phyloP scores from a whole-genome alignment of 169 alveolate species.

The Cryptosporidium muris region DNA sequence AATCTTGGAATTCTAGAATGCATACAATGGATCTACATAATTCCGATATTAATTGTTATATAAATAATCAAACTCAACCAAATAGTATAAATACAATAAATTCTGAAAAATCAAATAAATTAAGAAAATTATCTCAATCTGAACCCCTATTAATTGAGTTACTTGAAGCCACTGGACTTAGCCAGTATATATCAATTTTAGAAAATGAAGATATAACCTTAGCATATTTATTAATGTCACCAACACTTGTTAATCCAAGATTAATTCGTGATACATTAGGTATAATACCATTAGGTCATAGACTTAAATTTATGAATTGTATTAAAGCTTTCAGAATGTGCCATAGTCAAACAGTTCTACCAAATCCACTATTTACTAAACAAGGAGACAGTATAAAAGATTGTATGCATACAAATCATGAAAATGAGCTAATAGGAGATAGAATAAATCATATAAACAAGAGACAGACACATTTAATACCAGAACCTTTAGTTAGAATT shows the following conservation, averaged over 20 bases:
- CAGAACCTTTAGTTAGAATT: constrained; percentile 5
- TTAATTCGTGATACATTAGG: constrained; percentile 16
- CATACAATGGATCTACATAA: not conserved
- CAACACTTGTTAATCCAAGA: constrained; percentile 1
- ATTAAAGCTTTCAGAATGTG: constrained; percentile 23
- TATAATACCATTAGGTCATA: constrained; percentile 24
- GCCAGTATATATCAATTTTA: not conserved
- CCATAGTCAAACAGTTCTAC: not conserved
- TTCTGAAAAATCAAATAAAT: too few relatives aligned
- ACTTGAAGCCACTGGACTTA: too few relatives aligned
- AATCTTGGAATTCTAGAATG: not conserved
- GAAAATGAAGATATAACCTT: not conserved
- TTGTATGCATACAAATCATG: not conserved
- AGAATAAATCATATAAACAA: not conserved
- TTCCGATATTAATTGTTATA: too few relatives aligned
- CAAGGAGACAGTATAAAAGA: not conserved
- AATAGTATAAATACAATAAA: too few relatives aligned
- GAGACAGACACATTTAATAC: not conserved
- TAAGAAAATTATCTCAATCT: too few relatives aligned
- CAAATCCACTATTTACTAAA: not conserved
- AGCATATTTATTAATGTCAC: constrained; percentile 19
- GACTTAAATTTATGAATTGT: constrained; percentile 42
- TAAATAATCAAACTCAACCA: too few relatives aligned
- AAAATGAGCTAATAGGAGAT: not conserved
- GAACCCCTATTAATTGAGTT: too few relatives aligned